Percentiles rank a stretch among this genome's conserved stretches.
These are phyloP conservation scores for Penicillium salamii DNA, from an alignment of 495 filamentous ascomycete genomes.

Conservation along the genomic window DNA sequence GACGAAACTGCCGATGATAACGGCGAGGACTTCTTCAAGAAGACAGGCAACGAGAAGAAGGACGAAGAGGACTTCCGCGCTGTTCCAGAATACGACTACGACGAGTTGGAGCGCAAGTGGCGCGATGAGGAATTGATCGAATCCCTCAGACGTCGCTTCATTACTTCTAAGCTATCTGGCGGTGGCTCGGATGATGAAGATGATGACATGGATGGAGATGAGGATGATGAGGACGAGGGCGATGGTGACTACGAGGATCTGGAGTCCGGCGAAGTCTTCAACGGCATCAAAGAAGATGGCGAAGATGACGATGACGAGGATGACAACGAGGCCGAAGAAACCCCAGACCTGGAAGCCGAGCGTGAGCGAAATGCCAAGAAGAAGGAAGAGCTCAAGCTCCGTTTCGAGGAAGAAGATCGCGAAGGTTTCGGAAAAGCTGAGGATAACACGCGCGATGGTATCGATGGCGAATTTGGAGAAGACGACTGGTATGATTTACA, in stretches of 20 bases:
- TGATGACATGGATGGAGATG: slow-evolving; percentile 47
- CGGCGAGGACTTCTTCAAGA: slow-evolving; percentile 83
- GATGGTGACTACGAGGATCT: slow-evolving; percentile 90
- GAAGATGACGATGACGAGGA: slow-evolving; percentile 32
- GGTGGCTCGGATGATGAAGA: slow-evolving; percentile 36
- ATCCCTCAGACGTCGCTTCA: slow-evolving; percentile 67
- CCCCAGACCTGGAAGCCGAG: slow-evolving; percentile 68
- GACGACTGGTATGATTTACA: slow-evolving; percentile 98
- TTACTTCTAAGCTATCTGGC: slow-evolving; percentile 59
- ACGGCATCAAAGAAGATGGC: slow-evolving; percentile 33
- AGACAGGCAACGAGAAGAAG: slow-evolving; percentile 58
- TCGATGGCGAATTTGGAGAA: slow-evolving; percentile 79
- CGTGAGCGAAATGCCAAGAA: slow-evolving; percentile 84
- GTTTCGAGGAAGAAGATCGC: slow-evolving; percentile 95
- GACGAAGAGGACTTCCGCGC: slow-evolving; percentile 71
- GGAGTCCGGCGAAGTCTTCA: slow-evolving; percentile 66
- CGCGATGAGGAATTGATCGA: slow-evolving; percentile 73
- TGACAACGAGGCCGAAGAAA: slow-evolving; percentile 25
- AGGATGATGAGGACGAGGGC: slow-evolving; percentile 64
- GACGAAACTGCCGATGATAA: slow-evolving; percentile 60
- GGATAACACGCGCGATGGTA: slow-evolving; percentile 60
- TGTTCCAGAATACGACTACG: slow-evolving; percentile 77
- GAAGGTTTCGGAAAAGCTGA: slow-evolving; percentile 90
- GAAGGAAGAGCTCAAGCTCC: slow-evolving; percentile 90
- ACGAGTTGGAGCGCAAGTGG: slow-evolving; percentile 81